Conservation (phyloP, 345 rosid genomes). For the Lepidium sativum region DNA sequence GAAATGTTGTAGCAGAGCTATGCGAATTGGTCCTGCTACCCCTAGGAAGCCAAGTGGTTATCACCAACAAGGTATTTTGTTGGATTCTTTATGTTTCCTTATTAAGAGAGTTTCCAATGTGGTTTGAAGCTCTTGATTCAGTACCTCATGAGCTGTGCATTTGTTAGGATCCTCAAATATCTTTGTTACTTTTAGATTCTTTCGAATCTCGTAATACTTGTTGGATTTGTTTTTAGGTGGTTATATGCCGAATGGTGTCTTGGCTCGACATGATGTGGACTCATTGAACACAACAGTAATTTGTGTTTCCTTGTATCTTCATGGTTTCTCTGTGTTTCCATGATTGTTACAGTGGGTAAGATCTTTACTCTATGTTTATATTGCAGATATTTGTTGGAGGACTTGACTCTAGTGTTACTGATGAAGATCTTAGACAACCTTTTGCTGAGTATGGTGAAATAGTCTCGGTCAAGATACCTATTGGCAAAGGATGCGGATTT, state of each 20-base stretch:
- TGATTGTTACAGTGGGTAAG: neutral
- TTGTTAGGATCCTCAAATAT: neutral
- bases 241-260: slow-evolving; percentile 51
- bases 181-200: neutral
- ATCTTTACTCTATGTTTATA: neutral
- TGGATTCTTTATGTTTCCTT: neutral
- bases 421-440: slow-evolving; percentile 79
- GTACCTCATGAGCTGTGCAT: too few relatives aligned
- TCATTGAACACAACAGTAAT: slow-evolving; percentile 84
- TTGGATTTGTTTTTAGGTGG: slow-evolving; percentile 53
- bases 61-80: slow-evolving; percentile 58
- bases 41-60: slow-evolving; percentile 86
- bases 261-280: slow-evolving; percentile 57
- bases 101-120: neutral
- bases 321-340: neutral
- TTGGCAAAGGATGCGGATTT: slow-evolving; percentile 91
- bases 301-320: neutral
- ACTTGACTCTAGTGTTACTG: slow-evolving; percentile 74
- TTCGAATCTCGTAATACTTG: neutral
- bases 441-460: slow-evolving; percentile 76
- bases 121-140: too few relatives aligned
- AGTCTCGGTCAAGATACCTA: slow-evolving; percentile 84
- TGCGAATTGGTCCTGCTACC: slow-evolving; percentile 89
- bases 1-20: slow-evolving; percentile 71
- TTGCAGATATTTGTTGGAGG: slow-evolving; percentile 90